Evolutionary conservation across 2,329 filamentous ascomycete genomes (phyloP).

Genomic region (Dothideomycetes sp.): DNA sequence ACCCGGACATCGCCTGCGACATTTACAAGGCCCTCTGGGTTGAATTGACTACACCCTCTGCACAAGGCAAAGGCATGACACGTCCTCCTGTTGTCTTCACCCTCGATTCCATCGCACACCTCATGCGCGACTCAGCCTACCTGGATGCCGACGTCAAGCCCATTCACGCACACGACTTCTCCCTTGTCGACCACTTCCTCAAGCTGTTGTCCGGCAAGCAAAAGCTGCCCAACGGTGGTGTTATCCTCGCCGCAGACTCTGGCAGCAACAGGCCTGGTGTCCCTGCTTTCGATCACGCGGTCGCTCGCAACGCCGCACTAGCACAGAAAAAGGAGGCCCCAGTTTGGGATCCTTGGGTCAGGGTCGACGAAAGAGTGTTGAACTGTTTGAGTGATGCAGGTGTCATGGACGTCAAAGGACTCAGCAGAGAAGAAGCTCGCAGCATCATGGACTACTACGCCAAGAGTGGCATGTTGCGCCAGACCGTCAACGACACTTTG

Average conservation of each 20-base stretch:
- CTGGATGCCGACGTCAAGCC: constrained; percentile 58
- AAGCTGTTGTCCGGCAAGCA: constrained; percentile 56
- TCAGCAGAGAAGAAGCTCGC: constrained; percentile 66
- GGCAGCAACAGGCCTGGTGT: constrained; percentile 59
- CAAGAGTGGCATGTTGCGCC: constrained; percentile 67
- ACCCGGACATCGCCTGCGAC: constrained; percentile 69
- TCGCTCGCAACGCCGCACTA: constrained; percentile 20
- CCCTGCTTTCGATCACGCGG: constrained; percentile 50
- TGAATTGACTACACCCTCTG: constrained; percentile 54
- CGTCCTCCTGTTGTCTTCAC: constrained; percentile 61
- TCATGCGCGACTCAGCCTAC: constrained; percentile 73
- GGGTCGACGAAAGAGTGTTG: constrained; percentile 44
- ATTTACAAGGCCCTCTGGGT: constrained; percentile 73
- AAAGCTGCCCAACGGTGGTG: constrained; percentile 61
- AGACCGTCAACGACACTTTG: constrained; percentile 57
- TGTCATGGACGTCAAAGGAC: constrained; percentile 51
- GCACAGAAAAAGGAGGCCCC: constrained; percentile 30
- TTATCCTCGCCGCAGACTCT: constrained; percentile 65
- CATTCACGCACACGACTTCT: constrained; percentile 80
- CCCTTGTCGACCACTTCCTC: constrained; percentile 64
- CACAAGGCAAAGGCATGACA: constrained; percentile 33
- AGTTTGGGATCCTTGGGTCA: constrained; percentile 43
- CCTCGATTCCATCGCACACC: constrained; percentile 70
- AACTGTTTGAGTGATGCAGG: constrained; percentile 37
- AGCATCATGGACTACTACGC: constrained; percentile 90